phyloP scores from a whole-genome alignment of 495 filamentous ascomycete species.

The Umbilicaria muhlenbergii region DNA sequence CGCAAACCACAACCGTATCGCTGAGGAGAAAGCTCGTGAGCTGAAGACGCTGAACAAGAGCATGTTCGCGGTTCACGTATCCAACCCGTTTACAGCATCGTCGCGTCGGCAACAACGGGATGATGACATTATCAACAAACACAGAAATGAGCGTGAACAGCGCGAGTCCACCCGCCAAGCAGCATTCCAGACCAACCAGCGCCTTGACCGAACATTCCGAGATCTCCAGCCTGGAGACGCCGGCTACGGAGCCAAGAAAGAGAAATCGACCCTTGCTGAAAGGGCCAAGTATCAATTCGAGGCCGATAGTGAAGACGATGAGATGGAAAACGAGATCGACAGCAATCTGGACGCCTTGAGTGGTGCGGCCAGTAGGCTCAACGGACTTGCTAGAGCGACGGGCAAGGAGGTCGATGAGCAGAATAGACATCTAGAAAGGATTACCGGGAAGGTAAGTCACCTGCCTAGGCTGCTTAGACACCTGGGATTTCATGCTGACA shows the following conservation, averaged over 20 bases:
- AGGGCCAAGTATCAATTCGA: constrained; percentile 66
- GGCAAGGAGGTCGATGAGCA: constrained; percentile 59
- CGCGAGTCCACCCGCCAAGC: constrained; percentile 53
- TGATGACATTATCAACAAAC: constrained; percentile 41
- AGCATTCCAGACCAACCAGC: constrained; percentile 39
- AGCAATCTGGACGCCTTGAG: constrained; percentile 44
- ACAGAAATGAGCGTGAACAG: constrained; percentile 48
- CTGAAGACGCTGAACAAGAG: constrained; percentile 61
- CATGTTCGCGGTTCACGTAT: constrained; percentile 70
- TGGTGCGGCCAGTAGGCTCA: constrained; percentile 44
- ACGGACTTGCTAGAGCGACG: constrained; percentile 51
- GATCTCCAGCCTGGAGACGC: constrained; percentile 29
- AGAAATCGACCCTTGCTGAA: constrained; percentile 44
- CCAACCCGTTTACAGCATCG: constrained; percentile 53
- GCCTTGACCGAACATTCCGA: constrained; percentile 44
- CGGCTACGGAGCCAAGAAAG: constrained; percentile 18
- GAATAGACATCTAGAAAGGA: constrained; percentile 58
- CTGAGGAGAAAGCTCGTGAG: constrained; percentile 59
- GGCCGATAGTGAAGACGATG: constrained; percentile 60
- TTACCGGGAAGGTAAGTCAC: constrained; percentile 47
- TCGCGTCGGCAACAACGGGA: constrained; percentile 43
- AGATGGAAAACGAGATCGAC: constrained; percentile 59
- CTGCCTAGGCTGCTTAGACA: neutral
- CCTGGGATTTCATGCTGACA: constrained; percentile 15
- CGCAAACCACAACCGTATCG: constrained; percentile 48